Conservation (phyloP, 495 filamentous ascomycete species). For the Neurospora sp. region DNA sequence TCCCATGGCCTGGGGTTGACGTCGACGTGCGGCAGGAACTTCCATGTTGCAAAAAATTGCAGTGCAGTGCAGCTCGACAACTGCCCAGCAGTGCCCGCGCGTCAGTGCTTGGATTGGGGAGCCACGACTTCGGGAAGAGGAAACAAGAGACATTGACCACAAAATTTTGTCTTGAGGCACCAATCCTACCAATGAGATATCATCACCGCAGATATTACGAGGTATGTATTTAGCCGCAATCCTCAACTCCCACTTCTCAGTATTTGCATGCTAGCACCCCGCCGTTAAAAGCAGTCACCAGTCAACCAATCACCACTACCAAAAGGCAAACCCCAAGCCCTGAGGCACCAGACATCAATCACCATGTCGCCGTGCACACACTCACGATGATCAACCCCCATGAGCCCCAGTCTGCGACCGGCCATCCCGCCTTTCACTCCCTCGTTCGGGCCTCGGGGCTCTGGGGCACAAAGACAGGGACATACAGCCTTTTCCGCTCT, state of each 20-base stretch:
- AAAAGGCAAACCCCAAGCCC: background rate
- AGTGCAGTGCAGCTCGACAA: background rate
- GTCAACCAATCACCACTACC: background rate
- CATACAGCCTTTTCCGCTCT: background rate
- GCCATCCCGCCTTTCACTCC: background rate
- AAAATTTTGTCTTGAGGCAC: background rate
- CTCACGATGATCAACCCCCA: background rate
- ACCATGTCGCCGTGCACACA: background rate
- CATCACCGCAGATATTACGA: background rate
- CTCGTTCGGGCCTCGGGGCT: background rate
- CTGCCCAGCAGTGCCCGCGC: background rate
- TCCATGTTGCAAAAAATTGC: background rate
- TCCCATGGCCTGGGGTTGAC: background rate
- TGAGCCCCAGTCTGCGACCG: background rate
- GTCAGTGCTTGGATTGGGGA: background rate
- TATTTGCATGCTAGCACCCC: background rate
- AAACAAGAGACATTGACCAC: background rate
- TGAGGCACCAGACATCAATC: background rate
- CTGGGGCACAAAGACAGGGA: background rate
- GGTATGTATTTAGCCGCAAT: background rate
- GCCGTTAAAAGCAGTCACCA: background rate
- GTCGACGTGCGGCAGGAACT: background rate
- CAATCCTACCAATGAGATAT: background rate
- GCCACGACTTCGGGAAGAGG: background rate
- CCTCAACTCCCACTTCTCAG: background rate